Percentiles rank a stretch among this genome's conserved stretches.
Conservation (phyloP, 2,329 filamentous ascomycete genomes). For the Fusarium metavorans region DNA sequence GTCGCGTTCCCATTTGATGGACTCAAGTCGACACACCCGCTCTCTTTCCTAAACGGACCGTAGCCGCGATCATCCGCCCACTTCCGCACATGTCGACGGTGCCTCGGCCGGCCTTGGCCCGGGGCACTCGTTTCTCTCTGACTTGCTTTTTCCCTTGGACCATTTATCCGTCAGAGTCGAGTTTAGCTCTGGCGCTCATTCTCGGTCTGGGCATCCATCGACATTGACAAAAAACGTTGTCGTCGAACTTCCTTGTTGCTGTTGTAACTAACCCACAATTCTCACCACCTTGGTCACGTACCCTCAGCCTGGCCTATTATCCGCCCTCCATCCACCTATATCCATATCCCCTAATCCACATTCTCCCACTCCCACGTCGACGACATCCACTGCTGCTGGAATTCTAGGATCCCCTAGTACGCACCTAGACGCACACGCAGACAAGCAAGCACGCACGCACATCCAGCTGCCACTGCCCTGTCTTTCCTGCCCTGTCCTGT, state of each 20-base stretch:
- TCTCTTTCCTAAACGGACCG: background rate
- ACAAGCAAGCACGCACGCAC: background rate
- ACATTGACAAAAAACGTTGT: conserved; percentile 1
- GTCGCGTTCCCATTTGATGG: conserved; percentile 2
- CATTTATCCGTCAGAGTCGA: background rate
- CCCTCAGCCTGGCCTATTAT: conserved; percentile 10
- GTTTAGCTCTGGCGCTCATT: background rate
- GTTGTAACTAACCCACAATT: background rate
- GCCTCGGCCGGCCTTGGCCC: conserved; percentile 7
- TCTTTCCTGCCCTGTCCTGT: conserved; percentile 25
- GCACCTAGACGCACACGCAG: background rate
- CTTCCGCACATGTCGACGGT: conserved; percentile 27
- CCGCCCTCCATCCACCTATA: conserved; percentile 2
- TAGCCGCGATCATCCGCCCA: background rate
- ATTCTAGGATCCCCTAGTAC: conserved; percentile 3
- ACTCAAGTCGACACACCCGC: background rate
- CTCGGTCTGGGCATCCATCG: background rate
- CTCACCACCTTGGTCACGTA: conserved; percentile 3
- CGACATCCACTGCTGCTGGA: conserved; percentile 15
- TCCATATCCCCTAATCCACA: conserved; percentile 26
- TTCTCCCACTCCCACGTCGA: conserved; percentile 13
- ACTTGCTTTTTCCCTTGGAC: background rate
- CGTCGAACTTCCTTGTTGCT: background rate
- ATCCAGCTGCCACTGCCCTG: background rate
- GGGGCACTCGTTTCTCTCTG: background rate